Conservation (phyloP, 495 filamentous ascomycete genomes). For the Hyphodiscus hymeniophilus region DNA sequence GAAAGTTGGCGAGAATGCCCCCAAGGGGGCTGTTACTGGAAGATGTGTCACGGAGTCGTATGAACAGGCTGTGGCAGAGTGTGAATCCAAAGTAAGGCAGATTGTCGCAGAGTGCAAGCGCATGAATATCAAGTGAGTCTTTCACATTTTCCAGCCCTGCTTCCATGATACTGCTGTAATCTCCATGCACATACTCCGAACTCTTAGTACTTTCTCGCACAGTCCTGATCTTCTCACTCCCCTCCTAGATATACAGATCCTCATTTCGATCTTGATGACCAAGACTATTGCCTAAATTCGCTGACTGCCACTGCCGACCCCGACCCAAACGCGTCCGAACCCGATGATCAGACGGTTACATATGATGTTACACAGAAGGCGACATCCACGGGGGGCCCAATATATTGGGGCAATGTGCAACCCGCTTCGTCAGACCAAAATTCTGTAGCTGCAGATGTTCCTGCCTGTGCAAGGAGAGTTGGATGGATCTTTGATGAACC, state of each 20-base stretch:
- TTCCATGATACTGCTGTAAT: no score
- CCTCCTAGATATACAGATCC: slow-evolving; percentile 85
- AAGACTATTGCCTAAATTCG: slow-evolving; percentile 54
- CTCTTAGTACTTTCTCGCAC: no score
- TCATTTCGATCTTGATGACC: slow-evolving; percentile 74
- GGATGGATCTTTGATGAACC: slow-evolving; percentile 82
- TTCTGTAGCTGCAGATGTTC: slow-evolving; percentile 18
- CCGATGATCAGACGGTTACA: slow-evolving; percentile 1
- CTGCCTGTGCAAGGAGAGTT: slow-evolving; percentile 53
- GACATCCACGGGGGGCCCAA: not conserved
- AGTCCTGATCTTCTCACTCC: no score
- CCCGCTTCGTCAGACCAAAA: slow-evolving; percentile 10
- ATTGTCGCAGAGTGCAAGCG: slow-evolving; percentile 75
- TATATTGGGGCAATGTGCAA: slow-evolving; percentile 14
- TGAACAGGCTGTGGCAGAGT: slow-evolving; percentile 61
- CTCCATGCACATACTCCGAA: no score
- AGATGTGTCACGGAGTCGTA: slow-evolving; percentile 34
- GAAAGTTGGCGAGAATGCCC: slow-evolving; percentile 37
- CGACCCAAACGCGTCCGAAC: not conserved
- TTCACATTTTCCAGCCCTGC: no score
- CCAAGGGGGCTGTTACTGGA: slow-evolving; percentile 4
- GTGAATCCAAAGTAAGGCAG: slow-evolving; percentile 64
- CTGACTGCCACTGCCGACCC: slow-evolving; percentile 28
- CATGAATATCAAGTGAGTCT: slow-evolving; percentile 79
- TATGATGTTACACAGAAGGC: slow-evolving; percentile 6